Conservation (phyloP, 176 grass and related monocot species). For the Lolium multiflorum region DNA sequence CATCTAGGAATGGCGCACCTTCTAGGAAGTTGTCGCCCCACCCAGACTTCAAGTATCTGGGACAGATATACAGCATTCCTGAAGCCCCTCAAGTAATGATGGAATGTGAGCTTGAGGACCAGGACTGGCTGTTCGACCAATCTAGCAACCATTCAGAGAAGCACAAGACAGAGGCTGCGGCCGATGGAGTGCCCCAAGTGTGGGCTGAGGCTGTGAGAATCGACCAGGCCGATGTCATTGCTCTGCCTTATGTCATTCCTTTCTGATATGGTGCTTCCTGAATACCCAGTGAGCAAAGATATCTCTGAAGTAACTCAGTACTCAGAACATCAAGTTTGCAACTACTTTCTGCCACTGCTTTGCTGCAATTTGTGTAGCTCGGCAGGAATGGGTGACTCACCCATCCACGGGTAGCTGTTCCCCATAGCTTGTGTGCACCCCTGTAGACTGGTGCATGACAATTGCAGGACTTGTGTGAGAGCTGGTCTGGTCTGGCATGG, state of each 20-base stretch:
- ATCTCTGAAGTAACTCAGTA: conserved; percentile 32
- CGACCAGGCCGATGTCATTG: conserved; percentile 52
- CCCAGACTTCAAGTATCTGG: conserved; percentile 65
- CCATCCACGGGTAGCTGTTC: conserved; percentile 39
- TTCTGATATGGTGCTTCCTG: conserved; percentile 35
- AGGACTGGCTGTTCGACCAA: conserved; percentile 53
- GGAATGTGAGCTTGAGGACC: conserved; percentile 55
- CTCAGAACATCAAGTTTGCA: conserved; percentile 22
- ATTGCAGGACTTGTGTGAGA: conserved; percentile 30
- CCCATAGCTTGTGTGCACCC: conserved; percentile 19
- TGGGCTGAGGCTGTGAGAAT: conserved; percentile 60
- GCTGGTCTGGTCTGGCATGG: not conserved
- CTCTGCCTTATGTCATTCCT: conserved; percentile 64
- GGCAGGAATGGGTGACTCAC: conserved; percentile 31
- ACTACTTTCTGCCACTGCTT: conserved; percentile 28
- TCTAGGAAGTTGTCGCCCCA: conserved; percentile 50
- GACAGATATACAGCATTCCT: conserved; percentile 67
- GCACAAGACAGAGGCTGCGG: conserved; percentile 16
- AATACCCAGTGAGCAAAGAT: conserved; percentile 24
- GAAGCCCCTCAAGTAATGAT: conserved; percentile 55
- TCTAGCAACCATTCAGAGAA: conserved; percentile 42
- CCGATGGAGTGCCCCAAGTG: conserved; percentile 46
- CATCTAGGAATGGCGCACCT: conserved; percentile 37
- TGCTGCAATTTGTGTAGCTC: conserved; percentile 61
- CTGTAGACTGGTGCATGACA: conserved; percentile 39